Evolutionary conservation across 768 basidiomycete genomes (phyloP).

Genomic region (Polyporus arcularius): DNA sequence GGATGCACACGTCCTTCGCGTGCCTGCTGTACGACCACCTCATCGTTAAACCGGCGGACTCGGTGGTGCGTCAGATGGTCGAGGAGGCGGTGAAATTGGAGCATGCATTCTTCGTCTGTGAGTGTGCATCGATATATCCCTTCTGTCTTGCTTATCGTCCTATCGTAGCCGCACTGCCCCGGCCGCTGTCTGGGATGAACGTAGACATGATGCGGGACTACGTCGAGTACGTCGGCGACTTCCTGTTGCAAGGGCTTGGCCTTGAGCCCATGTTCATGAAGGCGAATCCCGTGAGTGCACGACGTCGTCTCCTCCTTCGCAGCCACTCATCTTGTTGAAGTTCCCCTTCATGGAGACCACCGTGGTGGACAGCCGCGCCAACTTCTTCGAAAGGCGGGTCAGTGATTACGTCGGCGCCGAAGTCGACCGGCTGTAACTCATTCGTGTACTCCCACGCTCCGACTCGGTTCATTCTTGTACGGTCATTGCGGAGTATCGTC

Average conservation of each 20-base stretch:
- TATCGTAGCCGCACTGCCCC: neutral
- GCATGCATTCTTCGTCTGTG: constrained; percentile 45
- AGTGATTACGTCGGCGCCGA: neutral
- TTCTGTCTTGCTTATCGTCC: constrained; percentile 55
- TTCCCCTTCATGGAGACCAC: constrained; percentile 42
- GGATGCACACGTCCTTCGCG: constrained; percentile 57
- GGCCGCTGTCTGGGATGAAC: neutral
- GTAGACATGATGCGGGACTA: constrained; percentile 48
- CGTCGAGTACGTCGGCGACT: constrained; percentile 34
- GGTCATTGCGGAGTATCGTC: too few relatives aligned
- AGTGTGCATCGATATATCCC: constrained; percentile 40
- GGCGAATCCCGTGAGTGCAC: constrained; percentile 31
- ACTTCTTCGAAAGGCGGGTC: constrained; percentile 18
- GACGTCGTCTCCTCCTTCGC: too few relatives aligned
- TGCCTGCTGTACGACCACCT: constrained; percentile 56
- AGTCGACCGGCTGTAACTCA: too few relatives aligned
- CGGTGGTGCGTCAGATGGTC: constrained; percentile 47
- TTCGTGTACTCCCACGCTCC: too few relatives aligned
- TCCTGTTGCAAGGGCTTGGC: constrained; percentile 7
- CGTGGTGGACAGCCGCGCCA: constrained; percentile 25
- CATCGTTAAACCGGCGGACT: constrained; percentile 11
- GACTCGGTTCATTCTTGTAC: too few relatives aligned
- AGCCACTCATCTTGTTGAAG: constrained; percentile 17
- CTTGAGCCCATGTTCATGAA: constrained; percentile 23
- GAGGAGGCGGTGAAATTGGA: constrained; percentile 48